Evolutionary conservation across 1,139 yeast species (phyloP), one percentile per base, ranked within the genome.

Genomic region (Lodderomyces margitis): DNA sequence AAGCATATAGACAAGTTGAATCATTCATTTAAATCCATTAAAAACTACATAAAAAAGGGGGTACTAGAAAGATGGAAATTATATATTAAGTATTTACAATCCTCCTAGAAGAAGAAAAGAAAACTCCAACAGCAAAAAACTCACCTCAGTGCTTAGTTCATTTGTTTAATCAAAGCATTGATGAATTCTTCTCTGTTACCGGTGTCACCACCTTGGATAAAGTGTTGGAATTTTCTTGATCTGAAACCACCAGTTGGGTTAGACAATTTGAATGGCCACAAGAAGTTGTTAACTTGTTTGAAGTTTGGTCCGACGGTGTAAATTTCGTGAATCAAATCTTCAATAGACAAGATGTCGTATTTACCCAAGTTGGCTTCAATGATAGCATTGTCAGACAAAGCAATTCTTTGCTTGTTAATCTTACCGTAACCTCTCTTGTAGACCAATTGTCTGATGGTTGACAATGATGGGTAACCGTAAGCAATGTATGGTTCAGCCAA

Each of bases 351-450:
- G 73, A 92, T 87, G 78, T 98, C 97, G 85, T 81, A 92, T 78
- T 89, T 80, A 74, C 98, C 98, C 67, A 92, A 86, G 66, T 79
- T 62, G 64, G 85, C 91, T 82, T 92, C 98, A 69, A 92, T 81
- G 78, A 92, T 83, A 55, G 95, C 70, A 80, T 92, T 92, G 75
- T 92, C 98, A 59, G 92, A 75, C 64, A 92, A 83, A 62, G 97
- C 81, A 64, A 91, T 79, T 83, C 98, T 88, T 82, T 92, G 98
- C 81, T 87, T 88, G 94, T 89, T 88, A 70, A 92, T 75, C 88
- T 92, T 92, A 78, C 97, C 98, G 92, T 75, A 85, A 74, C 98
- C 98, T 81, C 98, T 91, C 95, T 92, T 92, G 97, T 92, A 92
- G 64, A 92, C 74, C 72, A 92, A 87, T 76, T 91, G 86, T 80